Percentiles rank a stretch among this genome's conserved stretches.
These are phyloP conservation scores for Cucurbita moschata DNA, from an alignment of 306 rosid species.

Conservation along the genomic window DNA sequence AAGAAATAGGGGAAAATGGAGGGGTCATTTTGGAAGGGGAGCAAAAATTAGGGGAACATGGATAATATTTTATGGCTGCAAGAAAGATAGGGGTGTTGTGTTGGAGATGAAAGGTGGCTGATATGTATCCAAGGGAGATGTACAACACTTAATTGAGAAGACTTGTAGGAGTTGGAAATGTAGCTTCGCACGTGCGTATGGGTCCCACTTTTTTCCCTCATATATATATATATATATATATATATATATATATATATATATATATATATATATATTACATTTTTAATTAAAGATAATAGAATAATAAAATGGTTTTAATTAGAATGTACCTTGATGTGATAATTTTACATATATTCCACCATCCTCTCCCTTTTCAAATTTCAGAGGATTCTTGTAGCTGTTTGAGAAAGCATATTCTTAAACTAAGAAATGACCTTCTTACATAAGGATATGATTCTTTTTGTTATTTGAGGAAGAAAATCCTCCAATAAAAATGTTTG, in stretches of 20 bases:
- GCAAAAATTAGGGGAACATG: neutral
- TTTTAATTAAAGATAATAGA: too few relatives aligned
- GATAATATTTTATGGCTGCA: neutral
- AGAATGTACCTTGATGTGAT: neutral
- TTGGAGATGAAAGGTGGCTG: neutral
- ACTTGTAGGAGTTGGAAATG: neutral
- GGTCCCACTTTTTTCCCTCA: neutral
- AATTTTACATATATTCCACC: neutral
- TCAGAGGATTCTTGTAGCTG: too few relatives aligned
- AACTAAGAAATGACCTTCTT: neutral
- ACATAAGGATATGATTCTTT: neutral
- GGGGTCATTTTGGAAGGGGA: neutral
- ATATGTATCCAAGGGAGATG: neutral
- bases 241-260: too few relatives aligned
- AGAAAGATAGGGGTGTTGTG: neutral
- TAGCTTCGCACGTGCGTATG: neutral
- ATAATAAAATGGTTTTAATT: too few relatives aligned
- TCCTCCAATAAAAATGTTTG: neutral
- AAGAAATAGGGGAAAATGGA: neutral
- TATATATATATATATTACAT: too few relatives aligned
- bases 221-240: too few relatives aligned
- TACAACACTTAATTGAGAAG: neutral
- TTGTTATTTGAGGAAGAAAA: neutral
- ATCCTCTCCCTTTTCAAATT: neutral
- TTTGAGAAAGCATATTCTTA: too few relatives aligned